Percentiles rank a stretch among this genome's conserved stretches.
These are phyloP conservation scores for Candida loeiensis DNA, from an alignment of 805 yeast species.

Conservation along the genomic window DNA sequence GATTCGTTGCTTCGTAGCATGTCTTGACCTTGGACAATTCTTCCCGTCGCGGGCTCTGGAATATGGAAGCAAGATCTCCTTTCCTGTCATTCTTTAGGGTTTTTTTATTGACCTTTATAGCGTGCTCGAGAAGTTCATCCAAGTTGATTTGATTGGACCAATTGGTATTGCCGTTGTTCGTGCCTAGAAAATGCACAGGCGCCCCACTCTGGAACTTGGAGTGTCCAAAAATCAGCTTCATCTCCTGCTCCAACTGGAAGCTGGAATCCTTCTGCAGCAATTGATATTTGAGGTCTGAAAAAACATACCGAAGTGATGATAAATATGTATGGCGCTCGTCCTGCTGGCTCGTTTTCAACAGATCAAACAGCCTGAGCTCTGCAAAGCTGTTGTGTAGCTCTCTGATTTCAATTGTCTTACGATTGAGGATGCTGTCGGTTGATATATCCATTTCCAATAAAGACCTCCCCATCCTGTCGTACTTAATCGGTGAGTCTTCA, in stretches of 20 bases:
- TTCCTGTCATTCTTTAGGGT: background rate
- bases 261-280: slow-evolving; percentile 36
- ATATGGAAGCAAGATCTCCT: no score
- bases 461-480: slow-evolving; percentile 57
- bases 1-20: slow-evolving; percentile 1
- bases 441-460: slow-evolving; percentile 69
- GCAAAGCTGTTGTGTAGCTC: slow-evolving; percentile 50
- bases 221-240: slow-evolving; percentile 9
- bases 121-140: slow-evolving; percentile 28
- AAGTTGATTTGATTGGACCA: slow-evolving; percentile 33
- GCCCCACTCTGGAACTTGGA: slow-evolving; percentile 5
- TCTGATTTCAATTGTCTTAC: slow-evolving; percentile 41
- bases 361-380: slow-evolving; percentile 25
- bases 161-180: slow-evolving; percentile 17
- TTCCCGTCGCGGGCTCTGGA: no score
- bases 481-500: slow-evolving; percentile 11
- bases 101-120: slow-evolving; percentile 19
- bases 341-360: background rate
- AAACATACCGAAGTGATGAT: slow-evolving; percentile 51
- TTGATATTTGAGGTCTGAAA: slow-evolving; percentile 55
- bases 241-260: slow-evolving; percentile 7
- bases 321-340: slow-evolving; percentile 25
- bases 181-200: slow-evolving; percentile 15
- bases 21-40: no score
- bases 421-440: slow-evolving; percentile 59